Conservation (phyloP, 2,329 filamentous ascomycete genomes). For the Didymella pinodella region DNA sequence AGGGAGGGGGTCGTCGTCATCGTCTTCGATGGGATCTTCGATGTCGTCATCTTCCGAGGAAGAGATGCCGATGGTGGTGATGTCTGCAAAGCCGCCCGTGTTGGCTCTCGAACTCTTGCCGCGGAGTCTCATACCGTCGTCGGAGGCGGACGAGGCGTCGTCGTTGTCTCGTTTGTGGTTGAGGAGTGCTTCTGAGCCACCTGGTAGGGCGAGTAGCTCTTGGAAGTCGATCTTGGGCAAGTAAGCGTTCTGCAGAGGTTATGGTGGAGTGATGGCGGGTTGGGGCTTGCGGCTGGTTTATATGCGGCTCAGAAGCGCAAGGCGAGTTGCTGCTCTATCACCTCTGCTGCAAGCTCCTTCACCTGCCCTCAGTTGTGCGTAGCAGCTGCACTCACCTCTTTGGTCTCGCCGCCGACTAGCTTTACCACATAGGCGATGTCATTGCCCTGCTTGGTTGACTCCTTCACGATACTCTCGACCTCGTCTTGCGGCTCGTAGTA, state of each 20-base stretch:
- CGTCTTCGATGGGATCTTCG: conserved; percentile 25
- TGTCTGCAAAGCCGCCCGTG: conserved; percentile 40
- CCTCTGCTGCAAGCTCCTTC: conserved; percentile 5
- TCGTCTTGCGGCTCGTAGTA: conserved; percentile 43
- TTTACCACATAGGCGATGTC: conserved; percentile 53
- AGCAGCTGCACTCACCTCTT: conserved; percentile 50
- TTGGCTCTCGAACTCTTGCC: conserved; percentile 23
- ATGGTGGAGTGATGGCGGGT: background rate
- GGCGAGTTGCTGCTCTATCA: conserved; percentile 1
- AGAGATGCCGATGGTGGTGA: conserved; percentile 38
- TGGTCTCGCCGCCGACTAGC: conserved; percentile 51
- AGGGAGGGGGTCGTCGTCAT: conserved; percentile 37
- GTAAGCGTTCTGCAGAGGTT: background rate
- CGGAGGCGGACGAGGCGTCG: conserved; percentile 26
- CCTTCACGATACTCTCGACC: conserved; percentile 53
- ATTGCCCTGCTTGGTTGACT: conserved; percentile 44
- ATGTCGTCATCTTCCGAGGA: conserved; percentile 34
- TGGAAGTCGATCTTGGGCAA: conserved; percentile 55
- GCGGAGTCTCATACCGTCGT: conserved; percentile 40
- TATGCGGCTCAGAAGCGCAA: background rate
- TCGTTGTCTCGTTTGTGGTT: conserved; percentile 47
- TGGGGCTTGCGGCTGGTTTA: background rate
- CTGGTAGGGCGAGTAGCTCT: conserved; percentile 54
- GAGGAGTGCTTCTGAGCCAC: conserved; percentile 58
- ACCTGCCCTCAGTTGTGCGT: conserved; percentile 3